Evolutionary conservation across 371 early-diverging fungal genomes (phyloP).

Genomic region (Mucor plumbeus): DNA sequence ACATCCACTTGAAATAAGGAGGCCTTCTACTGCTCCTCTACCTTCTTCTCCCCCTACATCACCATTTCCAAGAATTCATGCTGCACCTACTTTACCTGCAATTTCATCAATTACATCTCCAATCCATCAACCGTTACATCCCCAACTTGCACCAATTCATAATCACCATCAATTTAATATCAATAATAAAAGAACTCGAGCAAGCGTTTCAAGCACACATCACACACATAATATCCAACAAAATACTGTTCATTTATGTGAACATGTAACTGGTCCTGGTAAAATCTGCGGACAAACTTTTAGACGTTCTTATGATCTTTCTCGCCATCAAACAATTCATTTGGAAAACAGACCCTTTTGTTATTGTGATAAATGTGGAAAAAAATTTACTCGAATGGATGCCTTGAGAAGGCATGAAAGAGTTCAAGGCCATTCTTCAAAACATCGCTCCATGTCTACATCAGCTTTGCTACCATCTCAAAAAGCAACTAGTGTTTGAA

Average conservation of each 20-base stretch:
- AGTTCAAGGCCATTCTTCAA: constrained; percentile 43
- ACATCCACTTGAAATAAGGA: constrained; percentile 35
- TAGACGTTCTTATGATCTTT: constrained; percentile 50
- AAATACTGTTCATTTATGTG: constrained; percentile 27
- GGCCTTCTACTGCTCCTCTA: constrained; percentile 24
- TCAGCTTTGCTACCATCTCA: constrained; percentile 3
- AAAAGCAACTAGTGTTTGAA: constrained; percentile 8
- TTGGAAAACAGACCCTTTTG: constrained; percentile 50
- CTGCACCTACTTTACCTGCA: constrained; percentile 24
- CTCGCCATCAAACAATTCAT: constrained; percentile 54
- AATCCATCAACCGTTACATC: not conserved
- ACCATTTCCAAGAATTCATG: constrained; percentile 11
- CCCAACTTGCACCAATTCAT: constrained; percentile 31
- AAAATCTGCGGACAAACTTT: constrained; percentile 48
- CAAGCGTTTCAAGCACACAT: constrained; percentile 10
- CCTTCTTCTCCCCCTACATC: constrained; percentile 17
- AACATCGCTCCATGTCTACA: constrained; percentile 19
- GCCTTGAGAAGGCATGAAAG: constrained; percentile 55
- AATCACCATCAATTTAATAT: constrained; percentile 20
- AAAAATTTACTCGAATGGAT: constrained; percentile 55
- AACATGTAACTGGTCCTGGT: constrained; percentile 35
- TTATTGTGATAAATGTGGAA: constrained; percentile 49
- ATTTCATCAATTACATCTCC: constrained; percentile 25
- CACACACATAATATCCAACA: constrained; percentile 13
- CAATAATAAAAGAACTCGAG: constrained; percentile 7